Evolutionary conservation across 1,139 yeast species (phyloP).

Genomic region (Sugiyamaella sp.): DNA sequence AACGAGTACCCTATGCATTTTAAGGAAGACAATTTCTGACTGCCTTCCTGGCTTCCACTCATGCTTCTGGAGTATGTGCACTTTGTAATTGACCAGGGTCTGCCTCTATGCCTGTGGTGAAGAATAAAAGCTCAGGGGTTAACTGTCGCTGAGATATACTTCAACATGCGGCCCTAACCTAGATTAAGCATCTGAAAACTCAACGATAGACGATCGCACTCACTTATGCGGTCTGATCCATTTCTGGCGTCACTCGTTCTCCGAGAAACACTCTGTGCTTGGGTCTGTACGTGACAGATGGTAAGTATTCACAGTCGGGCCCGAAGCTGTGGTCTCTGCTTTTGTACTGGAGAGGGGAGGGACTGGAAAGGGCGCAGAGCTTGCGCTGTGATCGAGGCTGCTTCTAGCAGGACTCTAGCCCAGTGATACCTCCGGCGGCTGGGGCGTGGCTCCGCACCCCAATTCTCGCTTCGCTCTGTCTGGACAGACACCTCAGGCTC

Average conservation of each 20-base stretch:
- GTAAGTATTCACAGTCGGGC: too few relatives aligned
- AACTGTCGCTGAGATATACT: neutral
- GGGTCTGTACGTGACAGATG: neutral
- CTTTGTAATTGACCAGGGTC: neutral
- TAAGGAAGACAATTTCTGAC: conserved; percentile 3
- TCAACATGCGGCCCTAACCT: neutral
- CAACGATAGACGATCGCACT: neutral
- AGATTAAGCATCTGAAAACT: neutral
- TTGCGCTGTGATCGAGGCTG: too few relatives aligned
- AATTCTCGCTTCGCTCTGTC: too few relatives aligned
- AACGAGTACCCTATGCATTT: conserved; percentile 24
- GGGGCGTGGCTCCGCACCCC: too few relatives aligned
- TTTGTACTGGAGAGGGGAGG: too few relatives aligned
- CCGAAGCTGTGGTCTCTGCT: too few relatives aligned
- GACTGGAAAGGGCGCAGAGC: too few relatives aligned
- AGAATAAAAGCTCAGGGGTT: neutral
- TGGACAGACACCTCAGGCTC: too few relatives aligned
- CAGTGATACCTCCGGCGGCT: too few relatives aligned
- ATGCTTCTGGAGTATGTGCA: neutral
- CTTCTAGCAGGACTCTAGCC: too few relatives aligned
- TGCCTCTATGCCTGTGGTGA: neutral
- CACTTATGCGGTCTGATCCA: neutral
- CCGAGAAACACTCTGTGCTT: too few relatives aligned
- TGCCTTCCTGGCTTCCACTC: neutral
- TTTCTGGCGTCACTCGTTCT: neutral